Evolutionary conservation across 2,329 filamentous ascomycete genomes (phyloP).

Genomic region (Ceratocystis cubensis): DNA sequence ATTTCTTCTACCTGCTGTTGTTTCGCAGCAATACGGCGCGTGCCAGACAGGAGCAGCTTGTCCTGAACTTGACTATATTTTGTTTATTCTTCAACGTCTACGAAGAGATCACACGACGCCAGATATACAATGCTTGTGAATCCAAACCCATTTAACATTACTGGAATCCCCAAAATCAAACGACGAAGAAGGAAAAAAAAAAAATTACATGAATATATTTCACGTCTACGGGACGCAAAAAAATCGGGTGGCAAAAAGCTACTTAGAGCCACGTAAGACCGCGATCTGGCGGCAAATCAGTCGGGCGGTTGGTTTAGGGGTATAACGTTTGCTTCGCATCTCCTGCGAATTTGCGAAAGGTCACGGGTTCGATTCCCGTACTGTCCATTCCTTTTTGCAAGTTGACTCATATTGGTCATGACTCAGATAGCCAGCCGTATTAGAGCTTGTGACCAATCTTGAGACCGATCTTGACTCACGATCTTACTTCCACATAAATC

Average conservation of each 20-base stretch:
- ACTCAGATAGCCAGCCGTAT: no score
- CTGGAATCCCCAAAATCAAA: no score
- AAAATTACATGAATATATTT: no score
- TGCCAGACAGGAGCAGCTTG: not conserved
- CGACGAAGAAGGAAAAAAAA: no score
- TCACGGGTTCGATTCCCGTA: slow-evolving; percentile 21
- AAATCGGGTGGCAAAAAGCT: not conserved
- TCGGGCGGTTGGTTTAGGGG: slow-evolving; percentile 21
- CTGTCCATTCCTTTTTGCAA: slow-evolving; percentile 13
- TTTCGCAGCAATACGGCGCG: no score
- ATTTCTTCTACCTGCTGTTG: no score
- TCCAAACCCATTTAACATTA: no score
- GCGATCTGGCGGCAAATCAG: not conserved
- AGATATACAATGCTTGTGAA: no score
- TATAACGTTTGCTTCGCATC: slow-evolving; percentile 21
- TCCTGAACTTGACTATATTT: not conserved
- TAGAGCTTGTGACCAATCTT: no score
- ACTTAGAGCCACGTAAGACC: not conserved
- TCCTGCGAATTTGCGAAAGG: slow-evolving; percentile 20
- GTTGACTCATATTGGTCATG: no score
- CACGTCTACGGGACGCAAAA: not conserved
- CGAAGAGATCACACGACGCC: not conserved
- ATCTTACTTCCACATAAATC: no score
- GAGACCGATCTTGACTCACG: no score
- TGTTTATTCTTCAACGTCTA: not conserved